These are phyloP conservation scores for Prototheca stagnorum DNA, from an alignment of 163 green algal species.

Conservation along the genomic window DNA sequence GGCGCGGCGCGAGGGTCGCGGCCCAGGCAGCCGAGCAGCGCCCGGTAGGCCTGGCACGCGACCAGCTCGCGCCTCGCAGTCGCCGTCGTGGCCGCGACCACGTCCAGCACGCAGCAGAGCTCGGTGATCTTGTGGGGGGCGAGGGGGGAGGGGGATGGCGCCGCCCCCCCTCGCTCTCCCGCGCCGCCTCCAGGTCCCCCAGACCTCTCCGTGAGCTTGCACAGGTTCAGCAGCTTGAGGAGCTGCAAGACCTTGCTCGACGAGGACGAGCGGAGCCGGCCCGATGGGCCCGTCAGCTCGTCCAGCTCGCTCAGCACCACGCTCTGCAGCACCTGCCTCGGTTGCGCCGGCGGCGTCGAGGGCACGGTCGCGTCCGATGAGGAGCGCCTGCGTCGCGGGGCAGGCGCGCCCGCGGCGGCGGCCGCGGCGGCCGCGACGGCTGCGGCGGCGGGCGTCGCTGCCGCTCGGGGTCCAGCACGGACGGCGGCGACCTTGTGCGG, in stretches of 20 bases:
- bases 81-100: constrained; percentile 50
- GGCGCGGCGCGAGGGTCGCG: constrained; percentile 4
- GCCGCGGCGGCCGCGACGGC: background rate
- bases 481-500: no score
- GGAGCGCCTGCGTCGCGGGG: constrained; percentile 7
- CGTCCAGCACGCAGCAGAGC: constrained; percentile 67
- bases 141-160: constrained; percentile 43
- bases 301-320: constrained; percentile 66
- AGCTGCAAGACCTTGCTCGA: constrained; percentile 28
- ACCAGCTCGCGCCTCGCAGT: constrained; percentile 35
- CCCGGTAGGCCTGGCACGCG: constrained; percentile 50
- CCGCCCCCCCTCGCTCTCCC: background rate
- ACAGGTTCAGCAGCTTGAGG: constrained; percentile 85
- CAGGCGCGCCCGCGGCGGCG: background rate
- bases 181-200: constrained; percentile 3
- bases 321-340: no score
- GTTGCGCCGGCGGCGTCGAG: no score
- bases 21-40: constrained; percentile 51
- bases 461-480: no score
- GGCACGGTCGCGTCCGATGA: no score
- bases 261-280: constrained; percentile 32
- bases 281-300: constrained; percentile 27
- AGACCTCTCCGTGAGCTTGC: constrained; percentile 41
- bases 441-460: background rate
- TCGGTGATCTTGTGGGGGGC: constrained; percentile 74